Conservation (phyloP, 139 green algal genomes). For the Mesostigma viride region DNA sequence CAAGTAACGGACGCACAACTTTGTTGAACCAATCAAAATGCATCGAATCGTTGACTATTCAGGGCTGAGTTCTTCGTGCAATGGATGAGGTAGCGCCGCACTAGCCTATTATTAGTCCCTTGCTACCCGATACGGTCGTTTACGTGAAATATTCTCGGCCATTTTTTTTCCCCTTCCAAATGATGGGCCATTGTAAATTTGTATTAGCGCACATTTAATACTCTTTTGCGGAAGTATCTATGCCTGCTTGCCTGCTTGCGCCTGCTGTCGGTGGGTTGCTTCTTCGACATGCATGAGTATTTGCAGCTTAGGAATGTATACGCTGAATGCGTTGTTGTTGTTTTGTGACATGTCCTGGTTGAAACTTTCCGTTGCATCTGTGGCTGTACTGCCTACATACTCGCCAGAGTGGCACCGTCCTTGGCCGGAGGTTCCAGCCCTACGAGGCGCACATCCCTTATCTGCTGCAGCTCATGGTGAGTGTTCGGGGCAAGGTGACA, state of each 20-base stretch:
- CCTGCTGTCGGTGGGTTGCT: background rate
- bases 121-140: background rate
- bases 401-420: constrained; percentile 50
- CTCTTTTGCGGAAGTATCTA: background rate
- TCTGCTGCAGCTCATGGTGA: constrained; percentile 84
- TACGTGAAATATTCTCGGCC: background rate
- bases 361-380: too few species aligned
- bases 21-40: background rate
- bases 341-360: constrained; percentile 5
- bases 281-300: background rate
- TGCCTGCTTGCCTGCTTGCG: background rate
- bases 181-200: too few species aligned
- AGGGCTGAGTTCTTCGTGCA: background rate
- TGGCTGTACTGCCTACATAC: background rate
- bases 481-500: too few species aligned
- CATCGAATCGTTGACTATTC: background rate
- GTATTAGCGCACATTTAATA: too few species aligned
- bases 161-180: too few species aligned
- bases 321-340: too few species aligned
- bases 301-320: background rate
- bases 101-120: background rate
- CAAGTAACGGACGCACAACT: background rate
- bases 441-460: constrained; percentile 87
- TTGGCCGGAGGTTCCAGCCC: constrained; percentile 62
- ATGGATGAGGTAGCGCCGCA: background rate